A percentile compares a stretch with the other conserved stretches of the same genome.
Conservation (phyloP, 2,329 filamentous ascomycete genomes). For the Hortaea werneckii region DNA sequence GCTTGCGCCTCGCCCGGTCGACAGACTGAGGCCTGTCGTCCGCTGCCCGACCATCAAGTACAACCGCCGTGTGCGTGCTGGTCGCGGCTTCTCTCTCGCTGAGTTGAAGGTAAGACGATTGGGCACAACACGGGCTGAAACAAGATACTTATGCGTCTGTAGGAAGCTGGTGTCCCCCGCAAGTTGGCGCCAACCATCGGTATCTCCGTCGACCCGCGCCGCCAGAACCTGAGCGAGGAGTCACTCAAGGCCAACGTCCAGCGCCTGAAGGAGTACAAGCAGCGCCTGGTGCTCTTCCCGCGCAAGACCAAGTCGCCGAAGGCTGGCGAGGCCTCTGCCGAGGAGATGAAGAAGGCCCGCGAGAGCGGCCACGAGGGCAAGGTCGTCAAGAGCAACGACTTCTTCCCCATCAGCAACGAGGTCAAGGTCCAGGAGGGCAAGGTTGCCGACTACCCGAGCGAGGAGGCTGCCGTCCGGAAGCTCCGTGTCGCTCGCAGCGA, state of each 20-base stretch:
- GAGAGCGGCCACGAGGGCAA: slow-evolving; percentile 40
- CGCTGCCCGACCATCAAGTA: slow-evolving; percentile 96
- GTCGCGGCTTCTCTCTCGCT: slow-evolving; percentile 92
- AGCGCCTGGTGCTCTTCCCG: slow-evolving; percentile 94
- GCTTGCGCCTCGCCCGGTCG: slow-evolving; percentile 90
- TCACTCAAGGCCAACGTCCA: slow-evolving; percentile 88
- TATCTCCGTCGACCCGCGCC: slow-evolving; percentile 92
- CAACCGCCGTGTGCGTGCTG: slow-evolving; percentile 94
- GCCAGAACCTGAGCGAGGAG: slow-evolving; percentile 95
- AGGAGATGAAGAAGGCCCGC: slow-evolving; percentile 64
- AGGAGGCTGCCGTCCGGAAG: slow-evolving; percentile 78
- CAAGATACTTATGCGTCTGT: slow-evolving; percentile 4
- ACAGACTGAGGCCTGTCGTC: slow-evolving; percentile 92
- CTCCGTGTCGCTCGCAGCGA: slow-evolving; percentile 79
- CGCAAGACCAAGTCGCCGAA: slow-evolving; percentile 89
- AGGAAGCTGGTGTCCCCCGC: slow-evolving; percentile 94
- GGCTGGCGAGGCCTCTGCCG: slow-evolving; percentile 79
- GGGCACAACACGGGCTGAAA: not conserved
- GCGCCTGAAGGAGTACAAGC: slow-evolving; percentile 96
- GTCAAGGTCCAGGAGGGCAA: slow-evolving; percentile 71
- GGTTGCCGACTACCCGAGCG: slow-evolving; percentile 56
- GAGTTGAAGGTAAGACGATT: slow-evolving; percentile 77
- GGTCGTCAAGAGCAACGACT: slow-evolving; percentile 31
- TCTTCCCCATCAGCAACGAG: slow-evolving; percentile 64
- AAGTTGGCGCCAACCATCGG: slow-evolving; percentile 92